A percentile compares a stretch with the other conserved stretches of the same genome.
These are phyloP conservation scores for Pythium apleroticum DNA, from an alignment of 352 stramenopile genomes.

Conservation along the genomic window DNA sequence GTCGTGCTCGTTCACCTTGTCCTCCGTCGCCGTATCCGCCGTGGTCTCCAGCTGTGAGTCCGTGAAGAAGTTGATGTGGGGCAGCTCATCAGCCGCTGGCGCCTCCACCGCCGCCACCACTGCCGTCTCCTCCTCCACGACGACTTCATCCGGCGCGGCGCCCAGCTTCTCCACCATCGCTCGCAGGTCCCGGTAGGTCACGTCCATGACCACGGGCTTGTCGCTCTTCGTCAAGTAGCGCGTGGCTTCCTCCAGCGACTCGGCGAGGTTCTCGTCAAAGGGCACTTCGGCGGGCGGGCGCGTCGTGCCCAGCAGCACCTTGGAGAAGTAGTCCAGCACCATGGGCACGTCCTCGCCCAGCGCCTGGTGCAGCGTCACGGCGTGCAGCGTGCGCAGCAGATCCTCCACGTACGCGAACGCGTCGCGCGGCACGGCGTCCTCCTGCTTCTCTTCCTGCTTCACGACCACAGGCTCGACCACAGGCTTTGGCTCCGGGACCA, in stretches of 20 bases:
- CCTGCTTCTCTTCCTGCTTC: not conserved
- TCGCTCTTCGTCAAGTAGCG: slow-evolving; percentile 66
- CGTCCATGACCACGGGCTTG: slow-evolving; percentile 73
- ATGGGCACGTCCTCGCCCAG: slow-evolving; percentile 75
- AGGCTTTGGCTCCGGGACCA: not conserved
- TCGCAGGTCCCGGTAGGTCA: slow-evolving; percentile 62
- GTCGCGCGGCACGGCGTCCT: slow-evolving; percentile 8
- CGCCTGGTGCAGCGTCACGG: slow-evolving; percentile 73
- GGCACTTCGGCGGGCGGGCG: slow-evolving; percentile 71
- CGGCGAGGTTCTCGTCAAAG: slow-evolving; percentile 76
- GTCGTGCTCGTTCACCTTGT: slow-evolving; percentile 18
- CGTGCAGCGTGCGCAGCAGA: slow-evolving; percentile 75
- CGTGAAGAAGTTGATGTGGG: slow-evolving; percentile 85
- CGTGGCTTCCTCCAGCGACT: slow-evolving; percentile 77
- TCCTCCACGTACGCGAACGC: slow-evolving; percentile 58
- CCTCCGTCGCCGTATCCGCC: slow-evolving; percentile 3
- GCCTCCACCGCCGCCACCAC: slow-evolving; percentile 25
- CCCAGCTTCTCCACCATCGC: slow-evolving; percentile 57
- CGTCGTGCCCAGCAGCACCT: slow-evolving; percentile 81
- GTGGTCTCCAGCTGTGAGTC: slow-evolving; percentile 59
- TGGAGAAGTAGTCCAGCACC: slow-evolving; percentile 84
- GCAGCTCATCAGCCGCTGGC: slow-evolving; percentile 43
- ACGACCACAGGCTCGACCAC: not conserved
- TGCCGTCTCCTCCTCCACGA: slow-evolving; percentile 14
- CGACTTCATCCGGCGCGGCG: not conserved